Percentiles rank a stretch among this genome's conserved stretches.
Conservation (phyloP, 2,329 filamentous ascomycete genomes). For the Nemania sp. region DNA sequence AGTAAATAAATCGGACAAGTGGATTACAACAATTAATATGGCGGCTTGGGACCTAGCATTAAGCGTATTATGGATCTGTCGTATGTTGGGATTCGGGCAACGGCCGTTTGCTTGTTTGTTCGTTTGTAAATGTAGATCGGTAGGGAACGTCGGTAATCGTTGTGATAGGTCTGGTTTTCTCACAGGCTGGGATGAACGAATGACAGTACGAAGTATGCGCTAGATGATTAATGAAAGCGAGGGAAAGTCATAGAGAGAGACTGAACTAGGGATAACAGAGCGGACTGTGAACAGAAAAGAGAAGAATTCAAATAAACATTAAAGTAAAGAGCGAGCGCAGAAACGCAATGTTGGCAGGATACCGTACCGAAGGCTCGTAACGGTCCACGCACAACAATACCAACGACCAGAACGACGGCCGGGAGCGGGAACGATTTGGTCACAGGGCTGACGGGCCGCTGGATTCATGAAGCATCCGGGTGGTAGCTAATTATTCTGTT, state of each 20-base stretch:
- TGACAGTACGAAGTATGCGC: not conserved
- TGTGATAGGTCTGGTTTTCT: not conserved
- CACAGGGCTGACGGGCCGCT: constrained; percentile 25
- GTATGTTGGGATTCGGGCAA: not conserved
- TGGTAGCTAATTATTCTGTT: constrained; percentile 24
- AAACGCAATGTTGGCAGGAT: constrained; percentile 22
- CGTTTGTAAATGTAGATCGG: not conserved
- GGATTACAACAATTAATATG: constrained; percentile 6
- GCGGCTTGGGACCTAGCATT: too few species aligned
- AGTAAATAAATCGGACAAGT: not conserved
- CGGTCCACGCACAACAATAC: constrained; percentile 11
- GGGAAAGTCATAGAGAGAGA: not conserved
- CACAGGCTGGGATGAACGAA: not conserved
- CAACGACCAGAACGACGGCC: constrained; percentile 25
- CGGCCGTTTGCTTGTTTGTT: not conserved
- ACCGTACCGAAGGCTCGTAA: constrained; percentile 27
- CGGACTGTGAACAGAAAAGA: not conserved
- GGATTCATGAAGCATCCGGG: constrained; percentile 32
- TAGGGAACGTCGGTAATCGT: not conserved
- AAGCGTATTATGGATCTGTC: not conserved
- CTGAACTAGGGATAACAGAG: constrained; percentile 19
- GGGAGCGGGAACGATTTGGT: constrained; percentile 30
- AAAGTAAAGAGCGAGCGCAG: constrained; percentile 9
- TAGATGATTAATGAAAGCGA: constrained; percentile 9
- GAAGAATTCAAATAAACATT: constrained; percentile 1